Percentiles rank a stretch among this genome's conserved stretches.
phyloP scores from a whole-genome alignment of 768 basidiomycete species.

The Pleurotus eryngii region DNA sequence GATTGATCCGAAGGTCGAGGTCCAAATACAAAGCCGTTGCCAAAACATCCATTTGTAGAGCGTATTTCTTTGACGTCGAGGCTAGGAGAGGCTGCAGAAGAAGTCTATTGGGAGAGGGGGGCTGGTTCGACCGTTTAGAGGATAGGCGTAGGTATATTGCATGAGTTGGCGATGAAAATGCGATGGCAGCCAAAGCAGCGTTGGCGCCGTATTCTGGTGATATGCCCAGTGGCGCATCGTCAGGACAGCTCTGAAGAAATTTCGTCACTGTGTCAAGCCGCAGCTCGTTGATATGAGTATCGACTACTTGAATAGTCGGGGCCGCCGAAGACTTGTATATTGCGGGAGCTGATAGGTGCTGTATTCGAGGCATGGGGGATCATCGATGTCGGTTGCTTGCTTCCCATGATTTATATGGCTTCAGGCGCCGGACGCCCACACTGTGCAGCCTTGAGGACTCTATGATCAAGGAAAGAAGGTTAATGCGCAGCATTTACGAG shows the following conservation, averaged over 20 bases:
- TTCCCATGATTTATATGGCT: neutral
- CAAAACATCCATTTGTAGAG: conserved; percentile 46
- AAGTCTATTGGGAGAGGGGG: neutral
- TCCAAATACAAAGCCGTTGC: conserved; percentile 38
- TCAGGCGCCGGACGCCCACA: neutral
- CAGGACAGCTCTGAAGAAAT: neutral
- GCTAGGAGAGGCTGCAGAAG: neutral
- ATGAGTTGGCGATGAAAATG: neutral
- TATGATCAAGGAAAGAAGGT: neutral
- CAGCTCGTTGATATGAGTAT: neutral
- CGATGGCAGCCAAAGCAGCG: neutral
- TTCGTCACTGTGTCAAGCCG: neutral
- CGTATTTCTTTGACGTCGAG: conserved; percentile 23
- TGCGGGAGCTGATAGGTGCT: neutral
- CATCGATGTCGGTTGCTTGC: neutral
- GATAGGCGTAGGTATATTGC: neutral
- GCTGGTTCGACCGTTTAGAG: neutral
- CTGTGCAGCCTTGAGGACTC: neutral
- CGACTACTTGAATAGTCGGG: neutral
- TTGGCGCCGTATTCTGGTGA: neutral
- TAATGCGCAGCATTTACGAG: neutral
- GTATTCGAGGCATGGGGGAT: neutral
- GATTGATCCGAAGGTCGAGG: conserved; percentile 26
- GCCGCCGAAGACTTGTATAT: neutral
- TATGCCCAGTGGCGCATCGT: neutral